These are phyloP conservation scores for Acacia melanoxylon DNA, from an alignment of 306 rosid species.

Conservation along the genomic window DNA sequence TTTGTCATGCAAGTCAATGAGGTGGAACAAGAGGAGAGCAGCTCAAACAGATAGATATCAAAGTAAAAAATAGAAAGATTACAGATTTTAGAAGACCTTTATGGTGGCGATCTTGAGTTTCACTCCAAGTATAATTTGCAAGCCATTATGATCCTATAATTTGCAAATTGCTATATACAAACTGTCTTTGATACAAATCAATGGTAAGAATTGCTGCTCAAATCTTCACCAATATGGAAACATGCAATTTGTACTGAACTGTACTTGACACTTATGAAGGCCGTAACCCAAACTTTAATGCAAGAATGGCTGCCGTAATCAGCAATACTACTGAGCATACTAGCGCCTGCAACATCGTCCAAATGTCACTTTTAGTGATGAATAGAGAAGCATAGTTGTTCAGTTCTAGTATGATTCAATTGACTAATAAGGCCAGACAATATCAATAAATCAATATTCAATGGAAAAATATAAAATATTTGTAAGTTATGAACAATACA, in stretches of 20 bases:
- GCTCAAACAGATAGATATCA: not conserved
- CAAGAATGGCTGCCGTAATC: conserved; percentile 45
- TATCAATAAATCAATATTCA: not conserved
- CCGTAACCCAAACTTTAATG: conserved; percentile 39
- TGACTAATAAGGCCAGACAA: no score
- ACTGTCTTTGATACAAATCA: conserved; percentile 23
- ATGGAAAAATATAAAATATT: not conserved
- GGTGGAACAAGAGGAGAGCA: not conserved
- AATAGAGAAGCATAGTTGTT: not conserved
- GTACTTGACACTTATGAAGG: conserved; percentile 19
- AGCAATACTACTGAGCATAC: conserved; percentile 53
- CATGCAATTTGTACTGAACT: not conserved
- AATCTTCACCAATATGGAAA: conserved; percentile 5
- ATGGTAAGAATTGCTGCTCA: not conserved
- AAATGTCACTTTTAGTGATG: conserved; percentile 26
- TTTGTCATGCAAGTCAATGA: not conserved
- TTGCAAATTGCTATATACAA: conserved; percentile 29
- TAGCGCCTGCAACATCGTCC: conserved; percentile 70
- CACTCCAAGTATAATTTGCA: conserved; percentile 28
- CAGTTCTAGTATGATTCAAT: not conserved
- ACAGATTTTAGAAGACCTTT: not conserved
- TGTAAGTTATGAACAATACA: no score
- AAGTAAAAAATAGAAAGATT: not conserved
- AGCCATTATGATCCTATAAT: conserved; percentile 3
- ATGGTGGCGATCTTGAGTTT: conserved; percentile 29